A percentile compares a stretch with the other conserved stretches of the same genome.
Evolutionary conservation across 2,329 filamentous ascomycete genomes (phyloP).

Genomic region (Achaetomium macrosporum): DNA sequence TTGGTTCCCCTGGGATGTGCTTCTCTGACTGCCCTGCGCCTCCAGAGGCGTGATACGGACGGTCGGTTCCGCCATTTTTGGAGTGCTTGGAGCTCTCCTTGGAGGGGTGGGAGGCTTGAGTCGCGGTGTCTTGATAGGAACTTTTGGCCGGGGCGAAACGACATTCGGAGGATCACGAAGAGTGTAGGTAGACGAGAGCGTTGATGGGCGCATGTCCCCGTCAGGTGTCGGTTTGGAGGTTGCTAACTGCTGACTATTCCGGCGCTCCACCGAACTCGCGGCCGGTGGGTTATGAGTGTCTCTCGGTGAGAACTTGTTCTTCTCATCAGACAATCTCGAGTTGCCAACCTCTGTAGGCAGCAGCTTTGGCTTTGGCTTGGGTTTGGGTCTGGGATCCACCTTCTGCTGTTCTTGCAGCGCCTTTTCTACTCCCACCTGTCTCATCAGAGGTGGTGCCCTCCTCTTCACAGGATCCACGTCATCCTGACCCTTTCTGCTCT

Average conservation of each 20-base stretch:
- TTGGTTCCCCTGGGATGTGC: neutral
- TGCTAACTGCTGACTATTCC: neutral
- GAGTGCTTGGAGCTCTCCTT: neutral
- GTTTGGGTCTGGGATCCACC: constrained; percentile 25
- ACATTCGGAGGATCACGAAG: constrained; percentile 24
- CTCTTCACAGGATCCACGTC: constrained; percentile 34
- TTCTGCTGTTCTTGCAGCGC: neutral
- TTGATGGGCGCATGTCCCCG: constrained; percentile 11
- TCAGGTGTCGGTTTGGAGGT: constrained; percentile 14
- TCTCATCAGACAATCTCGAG: neutral
- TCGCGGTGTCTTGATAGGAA: constrained; percentile 27
- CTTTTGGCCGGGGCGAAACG: constrained; percentile 31
- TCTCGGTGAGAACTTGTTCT: neutral
- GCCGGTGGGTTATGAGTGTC: neutral
- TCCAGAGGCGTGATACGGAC: neutral
- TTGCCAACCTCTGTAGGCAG: constrained; percentile 5
- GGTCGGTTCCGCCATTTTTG: neutral
- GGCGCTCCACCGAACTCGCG: too few species aligned
- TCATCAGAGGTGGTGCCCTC: constrained; percentile 28
- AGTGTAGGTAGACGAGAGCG: constrained; percentile 17
- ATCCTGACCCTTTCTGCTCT: constrained; percentile 38
- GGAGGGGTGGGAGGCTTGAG: constrained; percentile 30
- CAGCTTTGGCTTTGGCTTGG: constrained; percentile 25
- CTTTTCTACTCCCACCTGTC: neutral
- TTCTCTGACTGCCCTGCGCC: neutral